phyloP scores from a whole-genome alignment of 1,284 basidiomycete species.

The Rhodotorula sp. region DNA sequence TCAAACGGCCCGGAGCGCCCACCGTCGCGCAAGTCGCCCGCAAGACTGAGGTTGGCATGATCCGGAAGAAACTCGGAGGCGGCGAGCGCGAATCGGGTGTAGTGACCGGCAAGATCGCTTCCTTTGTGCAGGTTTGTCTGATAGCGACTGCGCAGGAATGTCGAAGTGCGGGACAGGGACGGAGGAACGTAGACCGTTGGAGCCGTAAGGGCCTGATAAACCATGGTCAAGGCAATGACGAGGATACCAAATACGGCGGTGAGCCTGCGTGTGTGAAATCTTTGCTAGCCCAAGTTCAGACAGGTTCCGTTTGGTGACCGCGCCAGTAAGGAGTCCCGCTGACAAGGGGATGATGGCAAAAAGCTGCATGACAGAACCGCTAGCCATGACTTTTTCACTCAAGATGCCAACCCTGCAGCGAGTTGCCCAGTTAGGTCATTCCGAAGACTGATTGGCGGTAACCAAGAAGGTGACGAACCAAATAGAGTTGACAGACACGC shows the following conservation, averaged over 20 bases:
- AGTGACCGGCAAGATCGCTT: neutral
- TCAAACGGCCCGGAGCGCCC: neutral
- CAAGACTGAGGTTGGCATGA: neutral
- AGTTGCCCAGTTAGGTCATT: neutral
- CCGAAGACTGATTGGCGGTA: neutral
- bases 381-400: neutral
- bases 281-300: too few relatives aligned
- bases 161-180: neutral
- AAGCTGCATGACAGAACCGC: neutral
- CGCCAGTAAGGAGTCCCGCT: neutral
- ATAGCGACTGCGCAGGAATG: neutral
- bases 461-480: neutral
- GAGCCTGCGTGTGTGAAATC: neutral
- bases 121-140: neutral
- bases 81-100: slow-evolving; percentile 1
- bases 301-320: too few relatives aligned
- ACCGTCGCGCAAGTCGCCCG: neutral
- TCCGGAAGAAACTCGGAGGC: neutral
- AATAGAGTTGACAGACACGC: neutral
- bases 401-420: neutral
- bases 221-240: neutral
- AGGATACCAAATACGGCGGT: neutral
- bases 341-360: neutral
- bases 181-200: neutral
- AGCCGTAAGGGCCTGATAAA: neutral